phyloP scores from a whole-genome alignment of 78 protist species.

The Bigelowiella natans region DNA sequence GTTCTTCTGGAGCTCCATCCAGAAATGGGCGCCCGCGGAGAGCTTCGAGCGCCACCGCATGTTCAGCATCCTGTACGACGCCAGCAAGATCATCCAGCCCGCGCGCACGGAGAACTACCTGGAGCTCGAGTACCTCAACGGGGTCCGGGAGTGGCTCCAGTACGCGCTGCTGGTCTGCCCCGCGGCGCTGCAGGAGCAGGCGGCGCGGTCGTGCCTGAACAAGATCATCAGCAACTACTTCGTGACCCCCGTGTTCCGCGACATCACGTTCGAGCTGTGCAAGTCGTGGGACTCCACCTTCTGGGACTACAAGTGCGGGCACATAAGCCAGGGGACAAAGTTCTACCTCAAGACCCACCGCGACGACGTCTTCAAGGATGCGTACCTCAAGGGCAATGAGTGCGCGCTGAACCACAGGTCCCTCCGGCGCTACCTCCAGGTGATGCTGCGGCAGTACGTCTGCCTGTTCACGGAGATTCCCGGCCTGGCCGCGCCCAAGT shows the following conservation, averaged over 20 bases:
- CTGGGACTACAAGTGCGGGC: background rate
- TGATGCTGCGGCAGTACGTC: background rate
- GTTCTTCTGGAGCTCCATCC: background rate
- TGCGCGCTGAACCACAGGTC: background rate
- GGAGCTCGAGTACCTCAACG: background rate
- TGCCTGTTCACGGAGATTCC: background rate
- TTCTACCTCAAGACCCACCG: background rate
- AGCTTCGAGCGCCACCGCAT: background rate
- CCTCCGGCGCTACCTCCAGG: background rate
- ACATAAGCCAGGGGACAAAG: background rate
- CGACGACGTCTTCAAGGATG: background rate
- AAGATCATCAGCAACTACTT: background rate
- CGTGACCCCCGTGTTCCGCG: background rate
- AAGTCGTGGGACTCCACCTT: background rate
- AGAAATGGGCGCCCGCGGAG: background rate
- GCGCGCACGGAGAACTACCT: background rate
- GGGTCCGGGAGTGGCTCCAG: background rate
- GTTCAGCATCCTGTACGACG: background rate
- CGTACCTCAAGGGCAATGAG: background rate
- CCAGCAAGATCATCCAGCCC: background rate
- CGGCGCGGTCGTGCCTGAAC: background rate
- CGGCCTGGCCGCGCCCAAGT: background rate
- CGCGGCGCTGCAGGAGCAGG: background rate
- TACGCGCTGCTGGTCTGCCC: background rate
- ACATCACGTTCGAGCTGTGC: background rate